phyloP scores from a whole-genome alignment of 257 asterid genomes.

The Plectranthus barbatus region DNA sequence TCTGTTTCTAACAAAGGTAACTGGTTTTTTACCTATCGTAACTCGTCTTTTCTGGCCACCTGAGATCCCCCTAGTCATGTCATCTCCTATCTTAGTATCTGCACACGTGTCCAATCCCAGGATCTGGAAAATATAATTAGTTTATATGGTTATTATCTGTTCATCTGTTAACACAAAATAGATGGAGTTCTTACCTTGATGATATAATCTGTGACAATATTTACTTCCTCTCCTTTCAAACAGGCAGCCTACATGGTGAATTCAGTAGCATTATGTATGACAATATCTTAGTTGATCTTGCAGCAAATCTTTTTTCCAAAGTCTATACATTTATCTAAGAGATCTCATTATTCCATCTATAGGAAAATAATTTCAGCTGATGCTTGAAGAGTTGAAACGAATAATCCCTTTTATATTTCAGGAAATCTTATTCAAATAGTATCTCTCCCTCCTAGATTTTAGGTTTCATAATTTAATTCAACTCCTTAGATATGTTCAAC shows the following conservation, averaged over 20 bases:
- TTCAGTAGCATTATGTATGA: slow-evolving; percentile 28
- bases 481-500: too few species aligned
- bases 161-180: slow-evolving; percentile 24
- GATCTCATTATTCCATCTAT: too few species aligned
- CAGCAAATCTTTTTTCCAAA: too few species aligned
- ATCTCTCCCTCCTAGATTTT: too few species aligned
- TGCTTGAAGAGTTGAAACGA: too few species aligned
- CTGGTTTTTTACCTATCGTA: slow-evolving; percentile 25
- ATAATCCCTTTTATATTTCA: too few species aligned
- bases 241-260: slow-evolving; percentile 45
- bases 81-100: slow-evolving; percentile 45
- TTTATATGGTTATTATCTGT: not conserved
- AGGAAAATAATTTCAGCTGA: too few species aligned
- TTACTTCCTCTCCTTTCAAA: slow-evolving; percentile 55
- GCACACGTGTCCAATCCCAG: slow-evolving; percentile 47
- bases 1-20: not conserved
- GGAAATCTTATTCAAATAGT: too few species aligned
- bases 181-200: slow-evolving; percentile 33
- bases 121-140: slow-evolving; percentile 18
- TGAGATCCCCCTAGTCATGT: slow-evolving; percentile 39
- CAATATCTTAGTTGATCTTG: too few species aligned
- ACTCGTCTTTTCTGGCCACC: slow-evolving; percentile 49
- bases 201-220: slow-evolving; percentile 49
- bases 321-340: too few species aligned
- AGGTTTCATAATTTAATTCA: too few species aligned